Conservation (phyloP, 768 basidiomycete species). For the Tulasnella sp. region DNA sequence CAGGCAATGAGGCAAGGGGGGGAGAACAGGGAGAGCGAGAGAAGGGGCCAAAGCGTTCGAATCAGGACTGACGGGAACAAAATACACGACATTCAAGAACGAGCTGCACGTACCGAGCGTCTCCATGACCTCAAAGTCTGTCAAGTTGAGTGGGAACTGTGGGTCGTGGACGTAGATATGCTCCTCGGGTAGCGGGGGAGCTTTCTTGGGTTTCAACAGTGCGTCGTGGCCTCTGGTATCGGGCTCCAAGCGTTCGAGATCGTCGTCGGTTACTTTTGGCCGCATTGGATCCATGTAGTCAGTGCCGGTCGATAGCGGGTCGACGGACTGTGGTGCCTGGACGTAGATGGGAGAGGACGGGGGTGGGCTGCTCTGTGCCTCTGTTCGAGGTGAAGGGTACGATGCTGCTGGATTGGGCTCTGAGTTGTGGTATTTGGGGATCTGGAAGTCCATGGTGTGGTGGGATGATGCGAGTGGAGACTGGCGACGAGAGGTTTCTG, state of each 20-base stretch:
- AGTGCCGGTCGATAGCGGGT: background rate
- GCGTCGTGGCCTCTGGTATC: constrained; percentile 11
- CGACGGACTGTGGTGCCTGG: background rate
- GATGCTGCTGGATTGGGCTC: constrained; percentile 3
- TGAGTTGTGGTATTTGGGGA: background rate
- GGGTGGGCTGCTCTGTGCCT: background rate
- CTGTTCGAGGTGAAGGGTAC: constrained; percentile 17
- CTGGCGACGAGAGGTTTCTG: background rate
- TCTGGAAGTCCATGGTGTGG: background rate
- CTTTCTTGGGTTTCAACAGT: constrained; percentile 8
- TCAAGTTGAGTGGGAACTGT: constrained; percentile 25
- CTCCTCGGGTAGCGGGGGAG: constrained; percentile 25
- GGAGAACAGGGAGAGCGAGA: background rate
- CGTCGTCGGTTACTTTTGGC: constrained; percentile 13
- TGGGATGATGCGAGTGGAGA: background rate
- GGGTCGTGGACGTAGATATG: constrained; percentile 29
- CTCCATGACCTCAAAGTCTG: constrained; percentile 40
- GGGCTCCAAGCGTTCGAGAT: constrained; percentile 23
- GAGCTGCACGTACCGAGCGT: constrained; percentile 36
- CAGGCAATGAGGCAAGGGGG: background rate
- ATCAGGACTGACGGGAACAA: constrained; percentile 16
- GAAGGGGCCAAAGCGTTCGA: constrained; percentile 4
- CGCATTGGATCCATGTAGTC: background rate
- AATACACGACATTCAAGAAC: background rate
- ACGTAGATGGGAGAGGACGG: constrained; percentile 9